Evolutionary conservation across 2,329 filamentous ascomycete genomes (phyloP), one percentile per base, ranked within the genome.

Genomic region (Ophiocordyceps camponoti-saundersi): DNA sequence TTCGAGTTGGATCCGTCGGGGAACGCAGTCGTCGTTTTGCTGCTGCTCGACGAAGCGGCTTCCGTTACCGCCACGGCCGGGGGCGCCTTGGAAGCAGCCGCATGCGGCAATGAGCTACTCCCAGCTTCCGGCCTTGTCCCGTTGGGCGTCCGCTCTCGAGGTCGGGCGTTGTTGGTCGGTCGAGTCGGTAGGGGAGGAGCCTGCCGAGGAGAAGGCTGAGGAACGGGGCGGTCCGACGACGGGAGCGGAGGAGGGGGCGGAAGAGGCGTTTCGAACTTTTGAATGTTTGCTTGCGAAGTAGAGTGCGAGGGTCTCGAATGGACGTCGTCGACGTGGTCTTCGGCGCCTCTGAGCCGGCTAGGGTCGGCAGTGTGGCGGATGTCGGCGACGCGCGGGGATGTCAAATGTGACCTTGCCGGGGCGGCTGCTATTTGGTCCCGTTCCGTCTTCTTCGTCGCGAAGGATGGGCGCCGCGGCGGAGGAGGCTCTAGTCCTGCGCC

Each of bases 1-100:
- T 95, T 98, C 2, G 86, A 78, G 53, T 82, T 80, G 1, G 87
- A 85, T 1, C 83, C 71, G 62, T 98, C 89, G 0, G 92, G 92
- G 59, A 85, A 95, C 45, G 85, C 76, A 10, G 73, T 75, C 13
- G n/a, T 40, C 36, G 36, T 11, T 40, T 40, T 40, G 36, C 15
- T 40, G 36, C 15, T 40, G n/a, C 36, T 34, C 32, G 20, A 67
- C 67, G 45, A 68, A 62, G 12, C 77, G 1, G 72, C 59, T 40
- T 77, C 73, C 15, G 53, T 48, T 7, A 48, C 50, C 10, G 50
- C 32, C 1, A 21, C 42, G n/a, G 44, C 36, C 18, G 40, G 1
- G 32, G 46, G 18, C 7, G 20, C 11, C 26, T 45, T 47, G 6
- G 40, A 12, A 10, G 46, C 8, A 29, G 44, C 22, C 21, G 44